Conservation (phyloP, 139 green algal species). For the Micromonas commoda region DNA sequence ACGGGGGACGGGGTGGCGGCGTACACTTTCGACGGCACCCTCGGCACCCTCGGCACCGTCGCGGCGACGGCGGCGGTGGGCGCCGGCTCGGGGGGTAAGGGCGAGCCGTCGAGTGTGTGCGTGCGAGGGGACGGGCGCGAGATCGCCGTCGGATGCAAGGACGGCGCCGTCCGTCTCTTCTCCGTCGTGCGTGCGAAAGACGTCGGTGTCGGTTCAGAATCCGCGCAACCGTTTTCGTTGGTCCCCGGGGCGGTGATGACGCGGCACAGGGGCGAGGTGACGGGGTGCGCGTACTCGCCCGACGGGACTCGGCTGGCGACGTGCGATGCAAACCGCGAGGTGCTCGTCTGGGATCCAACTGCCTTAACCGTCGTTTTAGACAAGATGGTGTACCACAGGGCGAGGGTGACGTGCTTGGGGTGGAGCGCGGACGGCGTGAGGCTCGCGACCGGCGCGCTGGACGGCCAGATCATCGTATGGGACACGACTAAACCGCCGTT, state of each 20-base stretch:
- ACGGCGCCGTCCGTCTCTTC: neutral
- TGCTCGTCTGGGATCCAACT: constrained; percentile 39
- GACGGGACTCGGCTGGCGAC: constrained; percentile 36
- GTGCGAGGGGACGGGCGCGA: too few relatives aligned
- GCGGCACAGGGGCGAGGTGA: constrained; percentile 31
- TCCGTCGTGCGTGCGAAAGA: neutral
- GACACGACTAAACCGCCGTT: neutral
- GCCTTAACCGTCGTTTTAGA: constrained; percentile 34
- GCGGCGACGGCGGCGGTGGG: too few relatives aligned
- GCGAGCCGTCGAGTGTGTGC: too few relatives aligned
- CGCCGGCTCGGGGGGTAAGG: too few relatives aligned
- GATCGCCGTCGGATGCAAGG: neutral
- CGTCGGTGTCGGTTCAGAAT: neutral
- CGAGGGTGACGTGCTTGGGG: neutral
- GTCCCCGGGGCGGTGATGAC: too few relatives aligned
- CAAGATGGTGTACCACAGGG: constrained; percentile 32
- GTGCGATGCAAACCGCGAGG: constrained; percentile 41
- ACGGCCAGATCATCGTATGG: neutral
- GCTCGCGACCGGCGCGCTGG: constrained; percentile 6
- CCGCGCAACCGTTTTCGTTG: too few relatives aligned
- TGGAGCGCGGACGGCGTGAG: neutral
- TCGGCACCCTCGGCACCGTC: too few relatives aligned
- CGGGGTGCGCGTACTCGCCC: constrained; percentile 31
- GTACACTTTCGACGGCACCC: too few relatives aligned
- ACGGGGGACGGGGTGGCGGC: too few relatives aligned